Base-by-base conservation (phyloP, 495 filamentous ascomycete species). In the Neurospora sublineolata region DNA sequence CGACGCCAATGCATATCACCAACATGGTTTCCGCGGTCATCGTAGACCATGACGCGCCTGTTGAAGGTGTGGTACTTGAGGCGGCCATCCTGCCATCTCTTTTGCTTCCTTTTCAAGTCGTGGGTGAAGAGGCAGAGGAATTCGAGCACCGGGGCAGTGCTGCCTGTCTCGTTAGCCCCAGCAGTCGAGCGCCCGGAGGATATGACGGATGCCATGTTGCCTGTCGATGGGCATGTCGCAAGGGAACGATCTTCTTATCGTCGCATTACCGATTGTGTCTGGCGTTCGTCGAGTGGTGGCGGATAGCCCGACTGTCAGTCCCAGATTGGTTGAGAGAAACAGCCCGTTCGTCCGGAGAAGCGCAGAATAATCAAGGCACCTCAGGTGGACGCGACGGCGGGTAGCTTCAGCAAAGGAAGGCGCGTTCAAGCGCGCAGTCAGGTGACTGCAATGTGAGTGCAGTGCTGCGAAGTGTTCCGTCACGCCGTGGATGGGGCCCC, bases 41-140 rank as follows among this genome's bases (percentile, higher is more conserved):
- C 94, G 75, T 94, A 94, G 27, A 95, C 91, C 94, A 97, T 97
- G 44, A 93, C 83, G 4, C 94, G 89, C 74, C 90, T 92, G 81
- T 97, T 97, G 85, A 96, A 96, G 2, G 92, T 91, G 78, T 97
- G 94, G 77, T 89, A 97, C 69, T 90, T 88, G 38, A 97, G 86
- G 64, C 89, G 88, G 52, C 94, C 94, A 90, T 97, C 94, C 75
- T 94, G 92, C 94, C 94, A 97, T 67, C 91, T 83, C 80, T 97
- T 97, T 69, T 91, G 88, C 80, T 97, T 97, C 68, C 91, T 87
- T 10, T 89, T 88, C 68, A 97, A 78, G 77, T 97, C 94, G 73
- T 90, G 87, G 6, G 92, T 97, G 80, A 91, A 97, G 27, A 97
- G 88, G 75, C 94, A 97, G 70, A 88, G 83, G 76, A 89, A 94